These are phyloP conservation scores for Pezicula radicicola DNA, from an alignment of 2,329 filamentous ascomycete genomes.

Conservation along the genomic window DNA sequence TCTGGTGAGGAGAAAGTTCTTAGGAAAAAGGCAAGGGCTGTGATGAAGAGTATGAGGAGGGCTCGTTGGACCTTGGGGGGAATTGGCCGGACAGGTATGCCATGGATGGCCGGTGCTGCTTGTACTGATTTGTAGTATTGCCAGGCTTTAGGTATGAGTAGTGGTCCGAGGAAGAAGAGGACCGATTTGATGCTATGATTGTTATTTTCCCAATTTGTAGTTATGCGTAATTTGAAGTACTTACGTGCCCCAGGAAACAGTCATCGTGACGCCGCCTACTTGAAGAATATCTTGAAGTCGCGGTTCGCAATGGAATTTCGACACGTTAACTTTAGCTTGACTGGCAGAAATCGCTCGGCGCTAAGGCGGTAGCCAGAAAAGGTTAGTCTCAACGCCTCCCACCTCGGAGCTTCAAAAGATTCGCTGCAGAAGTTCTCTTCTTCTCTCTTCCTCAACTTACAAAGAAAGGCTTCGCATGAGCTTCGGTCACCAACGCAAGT, in stretches of 20 bases:
- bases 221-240: constrained; percentile 27
- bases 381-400: not conserved
- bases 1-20: constrained; percentile 66
- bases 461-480: no score
- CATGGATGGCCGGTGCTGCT: constrained; percentile 38
- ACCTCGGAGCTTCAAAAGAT: not conserved
- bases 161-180: constrained; percentile 60
- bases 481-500: not conserved
- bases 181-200: constrained; percentile 37
- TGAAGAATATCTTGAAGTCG: not conserved
- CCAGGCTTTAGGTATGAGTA: constrained; percentile 65
- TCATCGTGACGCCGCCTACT: constrained; percentile 26
- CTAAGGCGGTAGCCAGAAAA: not conserved
- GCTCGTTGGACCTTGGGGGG: constrained; percentile 52
- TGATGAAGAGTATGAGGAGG: constrained; percentile 55
- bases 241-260: constrained; percentile 47
- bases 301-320: not conserved
- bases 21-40: constrained; percentile 50
- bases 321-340: not conserved
- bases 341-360: not conserved
- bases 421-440: not conserved
- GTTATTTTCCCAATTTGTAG: constrained; percentile 28
- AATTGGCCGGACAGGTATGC: constrained; percentile 51
- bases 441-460: no score
- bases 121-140: constrained; percentile 58